Percentiles rank a stretch among this genome's conserved stretches.
Evolutionary conservation across 305 asterid species (phyloP).

Genomic region (Fraxinus ornus): DNA sequence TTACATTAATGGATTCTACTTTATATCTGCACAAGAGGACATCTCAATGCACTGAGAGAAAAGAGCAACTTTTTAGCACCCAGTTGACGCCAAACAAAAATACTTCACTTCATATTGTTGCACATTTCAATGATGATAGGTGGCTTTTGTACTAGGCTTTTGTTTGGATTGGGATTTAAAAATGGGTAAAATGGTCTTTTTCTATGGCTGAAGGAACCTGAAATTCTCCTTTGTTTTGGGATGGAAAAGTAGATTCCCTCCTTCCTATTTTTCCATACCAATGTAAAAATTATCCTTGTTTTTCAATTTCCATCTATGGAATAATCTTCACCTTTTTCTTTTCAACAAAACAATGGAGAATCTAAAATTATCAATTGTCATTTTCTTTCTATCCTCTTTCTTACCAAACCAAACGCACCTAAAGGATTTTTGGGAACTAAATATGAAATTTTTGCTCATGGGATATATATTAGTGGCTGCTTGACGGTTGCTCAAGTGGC

Average conservation of each 20-base stretch:
- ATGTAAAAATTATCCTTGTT: too few species aligned
- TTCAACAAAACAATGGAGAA: not conserved
- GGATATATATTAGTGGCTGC: too few species aligned
- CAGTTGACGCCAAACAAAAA: too few species aligned
- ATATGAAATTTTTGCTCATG: not conserved
- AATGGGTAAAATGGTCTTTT: not conserved
- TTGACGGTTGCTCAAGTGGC: too few species aligned
- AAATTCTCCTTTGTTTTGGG: too few species aligned
- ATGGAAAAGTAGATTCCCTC: not conserved
- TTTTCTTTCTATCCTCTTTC: not conserved
- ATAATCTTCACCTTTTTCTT: not conserved
- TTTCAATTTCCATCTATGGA: not conserved
- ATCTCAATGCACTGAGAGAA: too few species aligned
- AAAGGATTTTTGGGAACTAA: not conserved
- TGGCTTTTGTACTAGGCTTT: constrained; percentile 13
- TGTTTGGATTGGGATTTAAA: not conserved
- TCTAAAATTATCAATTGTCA: not conserved
- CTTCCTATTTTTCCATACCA: not conserved
- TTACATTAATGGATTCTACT: too few species aligned
- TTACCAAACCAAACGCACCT: not conserved
- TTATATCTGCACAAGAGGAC: too few species aligned
- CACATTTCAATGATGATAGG: not conserved
- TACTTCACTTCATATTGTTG: too few species aligned
- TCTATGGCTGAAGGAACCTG: too few species aligned
- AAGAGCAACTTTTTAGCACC: too few species aligned